Evolutionary conservation across 2,329 filamentous ascomycete genomes (phyloP).

Genomic region (Rhinocladiella similis): DNA sequence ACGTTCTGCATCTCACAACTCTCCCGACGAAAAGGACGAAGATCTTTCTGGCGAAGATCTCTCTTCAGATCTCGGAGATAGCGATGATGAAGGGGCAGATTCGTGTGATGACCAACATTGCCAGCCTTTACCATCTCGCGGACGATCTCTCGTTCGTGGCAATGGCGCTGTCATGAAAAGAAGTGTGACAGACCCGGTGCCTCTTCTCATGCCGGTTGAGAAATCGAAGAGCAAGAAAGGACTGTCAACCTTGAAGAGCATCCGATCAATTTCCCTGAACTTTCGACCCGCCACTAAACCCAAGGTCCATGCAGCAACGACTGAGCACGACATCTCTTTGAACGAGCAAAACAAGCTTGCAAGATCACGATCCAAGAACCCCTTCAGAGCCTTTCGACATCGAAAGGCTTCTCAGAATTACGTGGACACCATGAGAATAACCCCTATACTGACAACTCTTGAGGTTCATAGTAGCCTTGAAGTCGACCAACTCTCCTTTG

Average conservation of each 20-base stretch:
- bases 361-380: conserved; percentile 4
- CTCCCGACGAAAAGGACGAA: conserved; percentile 7
- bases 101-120: neutral
- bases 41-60: conserved; percentile 1
- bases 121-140: neutral
- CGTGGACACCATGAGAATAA: neutral
- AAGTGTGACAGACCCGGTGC: neutral
- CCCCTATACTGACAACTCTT: neutral
- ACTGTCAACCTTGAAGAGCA: conserved; percentile 4
- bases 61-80: conserved; percentile 8
- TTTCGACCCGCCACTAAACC: conserved; percentile 4
- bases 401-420: conserved; percentile 8
- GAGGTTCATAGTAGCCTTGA: neutral
- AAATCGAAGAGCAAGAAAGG: neutral
- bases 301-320: neutral
- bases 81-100: conserved; percentile 14
- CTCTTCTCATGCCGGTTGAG: neutral
- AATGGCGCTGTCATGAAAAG: neutral
- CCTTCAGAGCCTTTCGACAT: conserved; percentile 11
- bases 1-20: neutral
- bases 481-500: neutral
- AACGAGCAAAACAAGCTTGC: neutral
- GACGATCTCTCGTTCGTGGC: conserved; percentile 11
- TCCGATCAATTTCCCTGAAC: conserved; percentile 11
- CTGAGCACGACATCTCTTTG: neutral